These are phyloP conservation scores for Alternaria arborescens DNA, from an alignment of 2,329 filamentous ascomycete species.

Conservation along the genomic window DNA sequence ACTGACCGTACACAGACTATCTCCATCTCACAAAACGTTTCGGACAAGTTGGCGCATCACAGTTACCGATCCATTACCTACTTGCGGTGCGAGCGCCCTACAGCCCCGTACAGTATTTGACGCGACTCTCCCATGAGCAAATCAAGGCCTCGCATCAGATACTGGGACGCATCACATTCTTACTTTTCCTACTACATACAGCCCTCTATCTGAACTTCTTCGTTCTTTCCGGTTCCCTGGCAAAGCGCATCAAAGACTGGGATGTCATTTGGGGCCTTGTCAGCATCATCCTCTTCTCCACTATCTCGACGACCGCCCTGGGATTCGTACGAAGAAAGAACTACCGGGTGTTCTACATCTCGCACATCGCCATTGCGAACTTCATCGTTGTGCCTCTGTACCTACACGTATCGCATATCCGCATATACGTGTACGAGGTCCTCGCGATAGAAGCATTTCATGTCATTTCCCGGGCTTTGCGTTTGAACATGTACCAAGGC, in stretches of 20 bases:
- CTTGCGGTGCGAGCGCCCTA: conserved; percentile 62
- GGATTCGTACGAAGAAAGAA: conserved; percentile 56
- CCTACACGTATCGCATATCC: conserved; percentile 65
- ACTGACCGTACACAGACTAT: conserved; percentile 59
- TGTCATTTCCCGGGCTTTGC: conserved; percentile 48
- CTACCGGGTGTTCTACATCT: conserved; percentile 65
- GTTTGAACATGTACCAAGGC: conserved; percentile 47
- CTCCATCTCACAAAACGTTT: conserved; percentile 70
- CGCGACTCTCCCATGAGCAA: conserved; percentile 62
- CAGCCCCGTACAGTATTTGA: conserved; percentile 61
- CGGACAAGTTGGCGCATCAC: conserved; percentile 66
- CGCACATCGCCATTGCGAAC: conserved; percentile 63
- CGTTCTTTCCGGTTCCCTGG: conserved; percentile 58
- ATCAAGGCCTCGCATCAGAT: conserved; percentile 67
- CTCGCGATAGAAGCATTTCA: conserved; percentile 58
- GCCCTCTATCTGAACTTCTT: conserved; percentile 67
- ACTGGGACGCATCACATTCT: conserved; percentile 63
- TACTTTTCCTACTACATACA: conserved; percentile 62
- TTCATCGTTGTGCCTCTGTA: conserved; percentile 60
- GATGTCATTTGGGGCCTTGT: conserved; percentile 66
- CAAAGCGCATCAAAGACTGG: conserved; percentile 62
- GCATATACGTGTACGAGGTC: conserved; percentile 62
- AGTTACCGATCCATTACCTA: conserved; percentile 66
- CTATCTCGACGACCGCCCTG: conserved; percentile 60
- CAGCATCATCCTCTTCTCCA: conserved; percentile 56